phyloP scores from a whole-genome alignment of 106 monocot genomes.

The Posidonia australis region DNA sequence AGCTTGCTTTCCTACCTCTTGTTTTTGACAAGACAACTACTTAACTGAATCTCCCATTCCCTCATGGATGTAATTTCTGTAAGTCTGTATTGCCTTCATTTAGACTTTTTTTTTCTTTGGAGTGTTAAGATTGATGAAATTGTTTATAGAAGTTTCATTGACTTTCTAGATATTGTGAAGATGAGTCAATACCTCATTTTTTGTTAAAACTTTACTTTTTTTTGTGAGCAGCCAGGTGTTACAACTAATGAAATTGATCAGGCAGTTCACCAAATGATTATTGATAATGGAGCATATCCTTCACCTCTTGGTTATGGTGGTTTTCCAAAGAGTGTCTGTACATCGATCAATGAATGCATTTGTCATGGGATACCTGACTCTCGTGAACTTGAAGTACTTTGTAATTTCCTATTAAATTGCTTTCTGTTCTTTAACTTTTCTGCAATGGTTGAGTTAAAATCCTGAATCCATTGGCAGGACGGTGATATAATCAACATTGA shows the following conservation, averaged over 20 bases:
- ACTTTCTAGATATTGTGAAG: no score
- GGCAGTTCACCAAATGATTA: conserved; percentile 95
- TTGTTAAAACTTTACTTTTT: conserved; percentile 3
- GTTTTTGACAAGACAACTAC: no score
- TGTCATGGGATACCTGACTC: conserved; percentile 99
- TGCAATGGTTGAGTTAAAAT: background rate
- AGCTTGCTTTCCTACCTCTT: no score
- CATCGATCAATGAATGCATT: conserved; percentile 97
- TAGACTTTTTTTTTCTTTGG: no score
- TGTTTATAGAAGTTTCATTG: no score
- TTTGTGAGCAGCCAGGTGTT: conserved; percentile 75
- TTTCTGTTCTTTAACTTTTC: background rate
- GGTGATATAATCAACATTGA: conserved; percentile 99
- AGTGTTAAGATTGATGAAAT: no score
- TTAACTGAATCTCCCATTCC: no score
- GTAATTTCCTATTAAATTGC: background rate
- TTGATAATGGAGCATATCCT: conserved; percentile 96
- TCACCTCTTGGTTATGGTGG: conserved; percentile 98
- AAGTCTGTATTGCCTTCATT: no score
- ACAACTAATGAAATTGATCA: conserved; percentile 93
- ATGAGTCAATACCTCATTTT: background rate
- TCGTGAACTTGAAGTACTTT: conserved; percentile 63
- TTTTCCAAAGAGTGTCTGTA: conserved; percentile 97
- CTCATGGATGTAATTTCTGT: no score
- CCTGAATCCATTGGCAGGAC: conserved; percentile 36